These are phyloP conservation scores for Hypholoma sublateritium DNA, from an alignment of 768 basidiomycete species.

Conservation along the genomic window DNA sequence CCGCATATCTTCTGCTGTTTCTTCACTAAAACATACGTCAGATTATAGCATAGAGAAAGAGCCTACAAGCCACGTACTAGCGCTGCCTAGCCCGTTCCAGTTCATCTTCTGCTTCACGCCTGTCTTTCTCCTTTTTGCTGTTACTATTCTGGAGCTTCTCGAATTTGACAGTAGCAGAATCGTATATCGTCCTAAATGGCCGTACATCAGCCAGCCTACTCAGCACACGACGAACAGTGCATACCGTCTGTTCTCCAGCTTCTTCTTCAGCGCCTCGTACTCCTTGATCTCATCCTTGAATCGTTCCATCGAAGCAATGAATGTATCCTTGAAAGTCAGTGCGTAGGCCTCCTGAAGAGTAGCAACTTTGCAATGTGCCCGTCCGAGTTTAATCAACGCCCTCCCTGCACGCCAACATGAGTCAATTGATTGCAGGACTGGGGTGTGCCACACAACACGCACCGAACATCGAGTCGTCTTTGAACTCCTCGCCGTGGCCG, in stretches of 20 bases:
- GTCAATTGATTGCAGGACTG: neutral
- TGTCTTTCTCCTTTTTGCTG: slow-evolving; percentile 81
- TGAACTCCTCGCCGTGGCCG: slow-evolving; percentile 78
- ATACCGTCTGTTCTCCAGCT: slow-evolving; percentile 82
- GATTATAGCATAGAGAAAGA: neutral
- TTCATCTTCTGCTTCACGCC: slow-evolving; percentile 79
- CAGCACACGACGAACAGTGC: slow-evolving; percentile 10
- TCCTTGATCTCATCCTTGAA: slow-evolving; percentile 80
- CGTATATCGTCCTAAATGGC: slow-evolving; percentile 30
- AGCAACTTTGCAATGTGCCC: slow-evolving; percentile 84
- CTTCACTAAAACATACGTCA: slow-evolving; percentile 60
- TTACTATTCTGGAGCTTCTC: slow-evolving; percentile 58
- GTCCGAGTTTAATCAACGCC: slow-evolving; percentile 74
- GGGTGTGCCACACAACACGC: slow-evolving; percentile 10
- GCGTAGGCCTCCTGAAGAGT: slow-evolving; percentile 83
- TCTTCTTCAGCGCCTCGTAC: slow-evolving; percentile 79
- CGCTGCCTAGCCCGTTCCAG: slow-evolving; percentile 66
- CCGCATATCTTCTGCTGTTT: slow-evolving; percentile 83
- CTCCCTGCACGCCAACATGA: slow-evolving; percentile 44
- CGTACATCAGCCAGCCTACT: neutral
- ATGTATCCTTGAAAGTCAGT: slow-evolving; percentile 70
- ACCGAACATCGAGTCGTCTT: slow-evolving; percentile 77
- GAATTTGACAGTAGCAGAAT: slow-evolving; percentile 69
- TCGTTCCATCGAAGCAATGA: slow-evolving; percentile 61
- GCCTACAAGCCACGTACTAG: slow-evolving; percentile 50